Base-by-base conservation (phyloP, 179 eudicot species). In the Pouteria campechiana region DNA sequence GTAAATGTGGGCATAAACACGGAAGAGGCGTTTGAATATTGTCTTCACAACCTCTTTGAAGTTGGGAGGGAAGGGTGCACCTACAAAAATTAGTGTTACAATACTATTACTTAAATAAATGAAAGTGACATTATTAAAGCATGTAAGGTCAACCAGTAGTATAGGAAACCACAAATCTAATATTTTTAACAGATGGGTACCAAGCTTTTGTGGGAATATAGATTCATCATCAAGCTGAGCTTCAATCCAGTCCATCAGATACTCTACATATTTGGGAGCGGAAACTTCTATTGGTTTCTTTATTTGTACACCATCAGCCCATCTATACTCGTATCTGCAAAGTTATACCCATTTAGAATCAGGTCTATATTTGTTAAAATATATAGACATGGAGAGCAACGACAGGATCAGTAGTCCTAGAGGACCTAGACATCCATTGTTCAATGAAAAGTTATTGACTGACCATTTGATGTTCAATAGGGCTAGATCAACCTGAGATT, bases 231-330 rank as follows among this genome's bases (percentile, higher is more conserved):
- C 98, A 52, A 90, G 55, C 70, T 86, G 98, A 24, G 89, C 42
- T 67, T 90, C 98, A 50, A 90, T 75, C 98, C 98, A 90, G 54
- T 86, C 93, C 98, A 90, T 90, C 65, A 90, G 52, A 52, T 78
- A 90, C 61, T 90, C 98, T 1, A 81, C 95, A 63, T 90, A 86
- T 67, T 81, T 90, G 50, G 98, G 98, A 38, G 98, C 98, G 15
- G 98, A 86, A 65, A 90, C 98, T 60, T 86, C 94, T 41, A 90
- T 90, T 12, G 98, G 95, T 60, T 90, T 90, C 78, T 90, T 90
- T 63, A 86, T 90, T 54, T 67, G 78, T 43, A 90, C 87, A 20
- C 98, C 95, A 70, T 90, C 98, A 21, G 98, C 98, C 98, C 98
- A 90, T 57, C 95, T 61, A 55, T 89, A 89, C 58, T 89, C 95